Percentiles rank a stretch among this genome's conserved stretches.
Conservation (phyloP, 768 basidiomycete species). For the Suillus sp. region DNA sequence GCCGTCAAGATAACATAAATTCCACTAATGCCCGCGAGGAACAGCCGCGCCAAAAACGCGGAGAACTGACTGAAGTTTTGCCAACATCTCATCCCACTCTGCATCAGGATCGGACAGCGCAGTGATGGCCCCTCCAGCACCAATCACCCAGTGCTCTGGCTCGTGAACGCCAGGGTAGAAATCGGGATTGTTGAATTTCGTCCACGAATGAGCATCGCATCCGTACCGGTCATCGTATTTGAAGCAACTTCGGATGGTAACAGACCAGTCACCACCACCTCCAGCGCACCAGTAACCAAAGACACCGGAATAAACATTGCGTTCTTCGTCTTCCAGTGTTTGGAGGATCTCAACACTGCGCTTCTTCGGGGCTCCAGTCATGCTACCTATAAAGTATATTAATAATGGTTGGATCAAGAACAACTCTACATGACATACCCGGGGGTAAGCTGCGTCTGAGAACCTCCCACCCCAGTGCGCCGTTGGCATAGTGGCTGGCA, state of each 20-base stretch:
- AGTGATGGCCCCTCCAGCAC: conserved; percentile 96
- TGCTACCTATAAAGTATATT: conserved; percentile 63
- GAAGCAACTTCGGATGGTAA: conserved; percentile 92
- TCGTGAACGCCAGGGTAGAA: conserved; percentile 9
- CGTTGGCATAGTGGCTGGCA: conserved; percentile 39
- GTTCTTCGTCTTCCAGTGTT: conserved; percentile 67
- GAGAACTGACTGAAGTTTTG: conserved; percentile 82
- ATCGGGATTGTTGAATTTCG: conserved; percentile 15
- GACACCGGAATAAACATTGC: conserved; percentile 88
- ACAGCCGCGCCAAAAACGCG: conserved; percentile 54
- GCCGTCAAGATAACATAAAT: conserved; percentile 2
- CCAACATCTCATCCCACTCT: conserved; percentile 94
- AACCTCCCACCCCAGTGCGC: conserved; percentile 74
- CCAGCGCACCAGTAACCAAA: conserved; percentile 92
- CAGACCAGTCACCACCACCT: conserved; percentile 90
- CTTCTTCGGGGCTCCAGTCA: conserved; percentile 98
- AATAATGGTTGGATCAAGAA: neutral
- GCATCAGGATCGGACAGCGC: conserved; percentile 81
- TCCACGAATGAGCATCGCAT: conserved; percentile 15
- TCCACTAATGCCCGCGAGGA: conserved; percentile 25
- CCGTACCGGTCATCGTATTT: conserved; percentile 52
- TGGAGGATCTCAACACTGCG: conserved; percentile 90
- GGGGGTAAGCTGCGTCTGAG: conserved; percentile 82
- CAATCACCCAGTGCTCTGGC: conserved; percentile 71
- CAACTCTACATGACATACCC: conserved; percentile 47